These are phyloP conservation scores for Nissolia schottii DNA, from an alignment of 306 rosid species.

Conservation along the genomic window DNA sequence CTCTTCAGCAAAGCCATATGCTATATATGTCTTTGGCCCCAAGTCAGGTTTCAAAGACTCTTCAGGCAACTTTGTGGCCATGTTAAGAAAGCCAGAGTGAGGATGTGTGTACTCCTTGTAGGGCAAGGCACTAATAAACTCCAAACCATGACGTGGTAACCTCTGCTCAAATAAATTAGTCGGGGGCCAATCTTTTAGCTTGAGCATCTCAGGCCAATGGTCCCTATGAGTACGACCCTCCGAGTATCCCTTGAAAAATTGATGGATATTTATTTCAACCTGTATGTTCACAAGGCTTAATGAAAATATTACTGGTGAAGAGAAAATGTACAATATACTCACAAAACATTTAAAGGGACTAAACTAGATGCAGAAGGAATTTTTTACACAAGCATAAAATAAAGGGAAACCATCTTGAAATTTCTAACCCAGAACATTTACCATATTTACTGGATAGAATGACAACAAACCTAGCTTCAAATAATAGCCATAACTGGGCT, in stretches of 20 bases:
- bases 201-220: slow-evolving; percentile 61
- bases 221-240: slow-evolving; percentile 34
- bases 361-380: background rate
- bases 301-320: background rate
- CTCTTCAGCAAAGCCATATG: slow-evolving; percentile 59
- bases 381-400: background rate
- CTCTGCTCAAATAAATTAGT: slow-evolving; percentile 52
- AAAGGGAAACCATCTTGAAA: background rate
- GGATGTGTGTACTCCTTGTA: slow-evolving; percentile 64
- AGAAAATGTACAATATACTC: background rate
- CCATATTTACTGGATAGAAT: background rate
- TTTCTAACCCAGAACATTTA: background rate
- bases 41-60: slow-evolving; percentile 46
- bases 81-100: slow-evolving; percentile 39
- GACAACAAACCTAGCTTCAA: background rate
- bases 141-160: slow-evolving; percentile 60
- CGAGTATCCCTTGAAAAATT: slow-evolving; percentile 56
- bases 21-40: slow-evolving; percentile 74
- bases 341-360: background rate
- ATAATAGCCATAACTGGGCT: background rate
- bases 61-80: slow-evolving; percentile 38
- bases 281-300: slow-evolving; percentile 22
- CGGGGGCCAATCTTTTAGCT: slow-evolving; percentile 73
- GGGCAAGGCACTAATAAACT: slow-evolving; percentile 50
- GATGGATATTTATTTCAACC: slow-evolving; percentile 57